A percentile compares a stretch with the other conserved stretches of the same genome.
Evolutionary conservation across 2,329 filamentous ascomycete species (phyloP).

Genomic region (Orbilia quercus): DNA sequence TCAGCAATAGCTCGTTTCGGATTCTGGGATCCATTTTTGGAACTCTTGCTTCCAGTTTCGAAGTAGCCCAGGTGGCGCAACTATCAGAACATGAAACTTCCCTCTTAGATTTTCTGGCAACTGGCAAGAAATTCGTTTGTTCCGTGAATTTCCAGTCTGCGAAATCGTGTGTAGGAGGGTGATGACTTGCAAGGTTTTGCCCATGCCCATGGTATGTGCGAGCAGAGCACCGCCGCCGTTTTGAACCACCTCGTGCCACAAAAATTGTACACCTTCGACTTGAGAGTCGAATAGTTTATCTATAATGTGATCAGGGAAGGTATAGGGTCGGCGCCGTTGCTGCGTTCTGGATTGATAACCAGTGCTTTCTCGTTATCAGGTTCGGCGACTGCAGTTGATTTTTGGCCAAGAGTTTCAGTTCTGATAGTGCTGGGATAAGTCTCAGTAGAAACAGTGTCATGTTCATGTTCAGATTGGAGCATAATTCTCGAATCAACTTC

Average conservation of each 20-base stretch:
- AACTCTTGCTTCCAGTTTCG: constrained; percentile 77
- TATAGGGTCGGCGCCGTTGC: neutral
- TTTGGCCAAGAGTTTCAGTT: neutral
- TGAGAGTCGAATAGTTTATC: constrained; percentile 65
- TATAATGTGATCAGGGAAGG: constrained; percentile 4
- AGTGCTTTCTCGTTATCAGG: neutral
- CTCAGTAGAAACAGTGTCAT: too few relatives aligned
- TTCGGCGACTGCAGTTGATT: neutral
- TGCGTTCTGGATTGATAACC: constrained; percentile 14
- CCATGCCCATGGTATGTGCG: constrained; percentile 78
- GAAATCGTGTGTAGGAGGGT: constrained; percentile 52
- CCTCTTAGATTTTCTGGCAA: constrained; percentile 73
- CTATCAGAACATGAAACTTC: constrained; percentile 73
- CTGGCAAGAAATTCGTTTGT: constrained; percentile 71
- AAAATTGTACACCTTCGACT: constrained; percentile 81
- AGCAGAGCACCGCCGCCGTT: constrained; percentile 58
- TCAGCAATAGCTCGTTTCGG: constrained; percentile 66
- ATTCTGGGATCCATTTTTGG: constrained; percentile 69
- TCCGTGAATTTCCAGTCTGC: constrained; percentile 64
- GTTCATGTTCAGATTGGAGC: too few relatives aligned
- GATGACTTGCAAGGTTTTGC: constrained; percentile 86
- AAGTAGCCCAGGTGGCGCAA: constrained; percentile 80
- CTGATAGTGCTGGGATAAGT: too few relatives aligned
- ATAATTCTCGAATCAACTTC: too few relatives aligned
- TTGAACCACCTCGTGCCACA: constrained; percentile 83